phyloP scores from a whole-genome alignment of 352 stramenopile genomes.

The Phytophthora gonapodyides region DNA sequence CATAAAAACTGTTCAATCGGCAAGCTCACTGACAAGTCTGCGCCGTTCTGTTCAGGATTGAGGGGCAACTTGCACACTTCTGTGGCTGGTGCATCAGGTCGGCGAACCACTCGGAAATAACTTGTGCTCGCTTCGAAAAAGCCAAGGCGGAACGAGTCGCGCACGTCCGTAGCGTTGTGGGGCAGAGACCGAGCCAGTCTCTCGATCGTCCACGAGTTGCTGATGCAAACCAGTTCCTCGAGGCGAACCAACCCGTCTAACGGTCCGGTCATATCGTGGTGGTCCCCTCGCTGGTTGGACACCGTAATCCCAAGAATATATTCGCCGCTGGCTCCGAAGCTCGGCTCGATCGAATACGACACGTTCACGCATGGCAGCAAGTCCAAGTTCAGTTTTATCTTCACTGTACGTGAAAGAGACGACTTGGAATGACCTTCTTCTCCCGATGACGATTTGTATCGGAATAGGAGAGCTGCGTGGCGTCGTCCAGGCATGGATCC shows the following conservation, averaged over 20 bases:
- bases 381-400: conserved; percentile 64
- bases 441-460: conserved; percentile 49
- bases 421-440: conserved; percentile 21
- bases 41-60: conserved; percentile 4
- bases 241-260: conserved; percentile 47
- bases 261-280: conserved; percentile 22
- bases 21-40: conserved; percentile 33
- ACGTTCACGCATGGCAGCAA: conserved; percentile 65
- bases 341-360: conserved; percentile 71
- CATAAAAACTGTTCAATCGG: conserved; percentile 78
- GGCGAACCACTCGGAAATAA: conserved; percentile 73
- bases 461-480: conserved; percentile 65
- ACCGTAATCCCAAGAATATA: conserved; percentile 80
- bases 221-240: conserved; percentile 65
- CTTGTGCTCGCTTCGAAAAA: conserved; percentile 77
- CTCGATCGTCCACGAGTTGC: conserved; percentile 63
- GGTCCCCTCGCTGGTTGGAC: conserved; percentile 52
- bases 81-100: neutral
- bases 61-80: conserved; percentile 33
- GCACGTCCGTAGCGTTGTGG: conserved; percentile 9
- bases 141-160: conserved; percentile 50
- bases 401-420: conserved; percentile 42
- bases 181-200: conserved; percentile 35
- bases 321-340: conserved; percentile 61
- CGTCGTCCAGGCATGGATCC: conserved; percentile 45